A percentile compares a stretch with the other conserved stretches of the same genome.
These are phyloP conservation scores for Monosporascus ibericus DNA, from an alignment of 2,329 filamentous ascomycete genomes.

Conservation along the genomic window DNA sequence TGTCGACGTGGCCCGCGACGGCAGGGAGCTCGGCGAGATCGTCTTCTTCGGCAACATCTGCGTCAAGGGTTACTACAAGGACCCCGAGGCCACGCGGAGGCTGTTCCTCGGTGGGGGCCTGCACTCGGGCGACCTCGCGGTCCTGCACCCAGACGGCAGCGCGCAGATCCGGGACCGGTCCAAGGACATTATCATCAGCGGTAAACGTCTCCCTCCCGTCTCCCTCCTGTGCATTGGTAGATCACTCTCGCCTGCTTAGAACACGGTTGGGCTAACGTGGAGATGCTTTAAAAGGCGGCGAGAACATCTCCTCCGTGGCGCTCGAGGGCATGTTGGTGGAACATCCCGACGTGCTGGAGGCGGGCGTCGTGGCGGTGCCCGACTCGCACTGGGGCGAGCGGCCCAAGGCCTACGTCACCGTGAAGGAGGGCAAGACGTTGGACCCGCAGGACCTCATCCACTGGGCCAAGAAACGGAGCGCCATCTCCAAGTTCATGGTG, in stretches of 20 bases:
- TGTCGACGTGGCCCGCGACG: constrained; percentile 62
- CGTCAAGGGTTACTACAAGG: constrained; percentile 86
- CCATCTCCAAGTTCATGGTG: constrained; percentile 88
- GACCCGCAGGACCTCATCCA: constrained; percentile 65
- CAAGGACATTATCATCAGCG: constrained; percentile 97
- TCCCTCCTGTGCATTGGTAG: too few relatives aligned
- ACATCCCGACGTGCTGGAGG: constrained; percentile 86
- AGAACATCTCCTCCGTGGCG: constrained; percentile 93
- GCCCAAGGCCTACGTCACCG: constrained; percentile 89
- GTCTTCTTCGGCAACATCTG: constrained; percentile 91
- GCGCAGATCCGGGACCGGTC: constrained; percentile 89
- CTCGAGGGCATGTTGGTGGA: constrained; percentile 84
- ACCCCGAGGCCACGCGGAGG: constrained; percentile 76
- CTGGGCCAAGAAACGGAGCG: constrained; percentile 77
- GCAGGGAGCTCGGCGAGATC: constrained; percentile 75
- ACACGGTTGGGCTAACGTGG: too few relatives aligned
- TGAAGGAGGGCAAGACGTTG: constrained; percentile 59
- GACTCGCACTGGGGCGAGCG: constrained; percentile 93
- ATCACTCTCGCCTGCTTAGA: neutral
- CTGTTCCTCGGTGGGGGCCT: constrained; percentile 81
- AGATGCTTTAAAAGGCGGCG: constrained; percentile 57
- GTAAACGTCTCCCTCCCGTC: constrained; percentile 37
- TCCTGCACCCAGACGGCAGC: constrained; percentile 86
- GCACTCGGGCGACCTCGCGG: constrained; percentile 87
- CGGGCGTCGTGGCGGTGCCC: constrained; percentile 78